Evolutionary conservation across 2,329 filamentous ascomycete species (phyloP).

Genomic region (Hypomyces perniciosus): DNA sequence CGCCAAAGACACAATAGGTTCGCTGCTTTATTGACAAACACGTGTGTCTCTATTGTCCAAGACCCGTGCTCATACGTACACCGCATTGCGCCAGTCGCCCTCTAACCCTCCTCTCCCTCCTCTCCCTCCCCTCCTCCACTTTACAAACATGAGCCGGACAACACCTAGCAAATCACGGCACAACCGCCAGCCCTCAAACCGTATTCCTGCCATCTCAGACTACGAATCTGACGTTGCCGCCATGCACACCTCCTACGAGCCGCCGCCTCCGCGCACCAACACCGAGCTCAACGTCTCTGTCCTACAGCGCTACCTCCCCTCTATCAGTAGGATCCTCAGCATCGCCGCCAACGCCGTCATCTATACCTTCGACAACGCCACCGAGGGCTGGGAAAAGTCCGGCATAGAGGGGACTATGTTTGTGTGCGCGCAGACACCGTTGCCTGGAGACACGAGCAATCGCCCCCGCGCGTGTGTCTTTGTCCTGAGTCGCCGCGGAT

Average conservation of each 20-base stretch:
- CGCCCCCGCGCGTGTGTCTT: constrained; percentile 53
- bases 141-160: constrained; percentile 36
- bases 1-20: too few relatives aligned
- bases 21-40: too few relatives aligned
- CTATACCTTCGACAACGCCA: constrained; percentile 66
- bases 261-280: constrained; percentile 60
- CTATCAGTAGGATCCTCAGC: constrained; percentile 65
- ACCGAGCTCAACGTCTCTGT: constrained; percentile 84
- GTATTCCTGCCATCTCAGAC: constrained; percentile 44
- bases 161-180: constrained; percentile 37
- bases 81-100: background rate
- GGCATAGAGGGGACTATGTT: constrained; percentile 86
- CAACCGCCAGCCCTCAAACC: constrained; percentile 35
- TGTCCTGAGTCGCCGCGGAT: constrained; percentile 64
- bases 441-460: constrained; percentile 29
- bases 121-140: background rate
- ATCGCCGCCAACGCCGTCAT: constrained; percentile 82
- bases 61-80: too few relatives aligned
- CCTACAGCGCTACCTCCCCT: constrained; percentile 72
- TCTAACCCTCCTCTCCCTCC: background rate
- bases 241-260: constrained; percentile 33
- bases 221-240: constrained; percentile 60
- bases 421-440: constrained; percentile 60
- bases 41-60: too few relatives aligned
- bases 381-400: constrained; percentile 74